Conservation (phyloP, 106 monocot species). For the Dactylorhiza incarnata region DNA sequence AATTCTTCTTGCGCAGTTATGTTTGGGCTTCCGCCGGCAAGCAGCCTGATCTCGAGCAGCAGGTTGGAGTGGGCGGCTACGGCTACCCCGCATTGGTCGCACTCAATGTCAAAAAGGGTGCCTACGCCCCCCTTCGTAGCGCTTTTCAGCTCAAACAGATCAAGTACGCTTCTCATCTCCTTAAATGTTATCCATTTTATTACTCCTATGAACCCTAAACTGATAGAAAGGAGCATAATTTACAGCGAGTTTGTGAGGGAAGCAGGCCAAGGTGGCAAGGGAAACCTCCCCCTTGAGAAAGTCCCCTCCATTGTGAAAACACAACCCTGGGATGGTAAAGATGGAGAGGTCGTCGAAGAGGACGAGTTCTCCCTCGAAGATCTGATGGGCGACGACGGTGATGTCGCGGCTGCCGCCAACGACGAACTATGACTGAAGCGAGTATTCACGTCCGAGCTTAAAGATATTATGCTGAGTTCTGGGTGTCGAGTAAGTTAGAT, state of each 20-base stretch:
- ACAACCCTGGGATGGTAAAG: conserved; percentile 94
- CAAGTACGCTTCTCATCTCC: conserved; percentile 31
- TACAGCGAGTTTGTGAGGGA: conserved; percentile 95
- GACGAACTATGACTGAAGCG: conserved; percentile 57
- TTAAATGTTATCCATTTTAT: background rate
- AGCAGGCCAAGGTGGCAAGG: conserved; percentile 93
- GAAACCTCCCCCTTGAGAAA: conserved; percentile 64
- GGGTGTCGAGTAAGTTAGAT: too few relatives aligned
- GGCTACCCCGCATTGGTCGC: conserved; percentile 97
- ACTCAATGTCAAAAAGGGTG: conserved; percentile 83
- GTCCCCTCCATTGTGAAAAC: conserved; percentile 42
- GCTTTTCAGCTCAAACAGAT: conserved; percentile 80
- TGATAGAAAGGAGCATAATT: background rate
- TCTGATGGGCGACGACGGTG: conserved; percentile 80
- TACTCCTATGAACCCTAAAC: background rate
- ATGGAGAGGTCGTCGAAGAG: conserved; percentile 80
- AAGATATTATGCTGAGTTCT: background rate
- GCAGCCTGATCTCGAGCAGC: conserved; percentile 86
- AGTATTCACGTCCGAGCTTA: background rate
- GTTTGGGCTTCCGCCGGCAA: conserved; percentile 88
- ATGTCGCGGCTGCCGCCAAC: conserved; percentile 28
- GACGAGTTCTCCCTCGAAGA: conserved; percentile 98
- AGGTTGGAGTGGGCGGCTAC: conserved; percentile 96
- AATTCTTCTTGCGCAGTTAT: conserved; percentile 38
- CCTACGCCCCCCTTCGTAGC: conserved; percentile 84